Base-by-base conservation (phyloP, 495 filamentous ascomycete species). In the Aspergillus bertholletiae region DNA sequence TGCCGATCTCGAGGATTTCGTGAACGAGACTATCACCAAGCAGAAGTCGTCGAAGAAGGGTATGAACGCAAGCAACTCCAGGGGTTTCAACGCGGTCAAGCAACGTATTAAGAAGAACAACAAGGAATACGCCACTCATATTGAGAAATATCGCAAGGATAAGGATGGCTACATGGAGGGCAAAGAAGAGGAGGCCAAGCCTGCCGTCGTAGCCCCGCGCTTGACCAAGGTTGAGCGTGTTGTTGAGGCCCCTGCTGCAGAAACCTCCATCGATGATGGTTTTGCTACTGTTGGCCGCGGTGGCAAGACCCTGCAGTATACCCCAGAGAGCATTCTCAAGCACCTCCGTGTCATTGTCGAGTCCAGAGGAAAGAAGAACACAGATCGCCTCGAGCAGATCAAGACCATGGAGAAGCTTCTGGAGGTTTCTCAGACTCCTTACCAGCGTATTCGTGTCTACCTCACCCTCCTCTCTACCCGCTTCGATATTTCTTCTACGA, bases 41-140 rank as follows among this genome's bases (percentile, higher is more conserved):
- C 90, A 96, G 71, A 99, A 97, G 77, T 88, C 93, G 57, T 87
- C 91, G 7, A 87, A 88, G 47, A 96, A 95, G 85, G 97, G 97
- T 81, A 96, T 97, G 92, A 99, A 97, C 72, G 90, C 93, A 37
- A 91, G 88, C 66, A 95, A 92, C 64, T 86, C 91, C 54, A 89
- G 91, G 76, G 90, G 92, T 63, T 82, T 99, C 62, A 99, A 97
- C 65, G 89, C 90, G 46, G 88, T 97, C 59, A 96, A 96, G 77
- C 94, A 99, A 73, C 86, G 87, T 70, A 90, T 97, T 77, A 90
- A 92, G 83, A 96, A 95, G 79, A 95, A 92, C 78, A 97, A 96
- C 83, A 92, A 96, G 76, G 92, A 96, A 30, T 95, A 96, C 68
- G 80, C 88, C 62, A 76, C 79, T 47, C 88, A 96, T 63, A 86